Base-by-base conservation (phyloP, 129 eudicot species). In the Artemisia annua region DNA sequence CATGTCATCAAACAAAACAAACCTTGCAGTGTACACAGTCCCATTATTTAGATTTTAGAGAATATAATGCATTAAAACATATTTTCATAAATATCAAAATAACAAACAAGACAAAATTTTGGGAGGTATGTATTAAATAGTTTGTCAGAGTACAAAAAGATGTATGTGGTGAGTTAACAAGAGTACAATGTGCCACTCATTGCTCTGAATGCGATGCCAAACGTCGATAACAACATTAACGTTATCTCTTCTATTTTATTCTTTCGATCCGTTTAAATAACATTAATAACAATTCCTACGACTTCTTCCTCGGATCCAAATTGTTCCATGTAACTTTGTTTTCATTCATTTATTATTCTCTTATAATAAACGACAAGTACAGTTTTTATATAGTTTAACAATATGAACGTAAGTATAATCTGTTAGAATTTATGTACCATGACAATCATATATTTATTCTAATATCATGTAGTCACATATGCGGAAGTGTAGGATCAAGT, bases 161-260 rank as follows among this genome's bases (percentile, higher is more conserved):
- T 12, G 66, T 46, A 56, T 24, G 32, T 22, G 73, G 73, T 76
- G 24, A 19, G 35, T 51, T 10, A 14, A 30, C 63, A 50, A 73
- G 50, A 53, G 39, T 49, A 73, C 53, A 62, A 30, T 15, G 13
- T 50, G 53, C 35, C 35, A 71, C 59, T 62, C 50, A 52, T n/a
- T 54, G 57, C 65, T 52, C 66, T 63, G 66, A 71, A 78, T 78
- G 22, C 13, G 75, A 76, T 46, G 54, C 54, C 70, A 53, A 28
- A 49, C 44, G 39, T 39, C 62, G 70, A 78, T 39, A 16, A 17
- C 19, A 66, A 54, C 67, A 66, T 35, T 19, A 39, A 7, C 71
- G 54, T 64, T 55, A 24, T 44, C 39, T 24, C 28, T 22, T 75
- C 43, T 75, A 54, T 75, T 56, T 14, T 59, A 3, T 61, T 26